Conservation (phyloP, 345 rosid genomes). For the Eucalyptus erythrocorys region DNA sequence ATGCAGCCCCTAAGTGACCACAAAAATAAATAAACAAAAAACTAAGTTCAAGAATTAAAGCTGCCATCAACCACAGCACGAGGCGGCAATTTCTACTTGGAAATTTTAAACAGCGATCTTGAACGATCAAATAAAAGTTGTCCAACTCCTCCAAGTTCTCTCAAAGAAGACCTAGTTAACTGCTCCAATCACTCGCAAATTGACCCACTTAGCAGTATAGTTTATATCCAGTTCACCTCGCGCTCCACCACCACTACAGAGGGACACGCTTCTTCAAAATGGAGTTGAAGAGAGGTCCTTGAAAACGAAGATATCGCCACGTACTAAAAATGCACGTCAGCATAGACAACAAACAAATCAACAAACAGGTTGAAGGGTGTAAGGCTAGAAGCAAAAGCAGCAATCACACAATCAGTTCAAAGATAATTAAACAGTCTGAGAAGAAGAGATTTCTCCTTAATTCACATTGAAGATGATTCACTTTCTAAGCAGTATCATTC, state of each 20-base stretch:
- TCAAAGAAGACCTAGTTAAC: background rate
- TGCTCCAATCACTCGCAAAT: background rate
- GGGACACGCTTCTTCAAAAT: background rate
- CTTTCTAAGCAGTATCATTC: background rate
- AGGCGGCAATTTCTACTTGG: background rate
- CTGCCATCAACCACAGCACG: background rate
- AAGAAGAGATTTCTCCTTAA: background rate
- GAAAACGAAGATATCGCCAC: background rate
- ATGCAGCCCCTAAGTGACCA: too few relatives aligned
- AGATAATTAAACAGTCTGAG: background rate
- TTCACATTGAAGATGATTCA: background rate
- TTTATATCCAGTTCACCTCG: background rate
- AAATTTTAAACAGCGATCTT: background rate
- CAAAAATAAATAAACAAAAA: too few relatives aligned
- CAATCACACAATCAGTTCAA: background rate
- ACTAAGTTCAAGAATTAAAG: too few relatives aligned
- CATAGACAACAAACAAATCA: background rate
- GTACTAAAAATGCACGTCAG: background rate
- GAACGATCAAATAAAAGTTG: background rate
- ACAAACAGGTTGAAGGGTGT: background rate
- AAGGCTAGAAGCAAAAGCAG: background rate
- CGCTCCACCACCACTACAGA: background rate
- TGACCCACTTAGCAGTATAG: background rate
- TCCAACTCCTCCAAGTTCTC: background rate
- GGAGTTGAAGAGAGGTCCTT: background rate